These are phyloP conservation scores for Solanum tarijense DNA, from an alignment of 257 asterid species.

Conservation along the genomic window DNA sequence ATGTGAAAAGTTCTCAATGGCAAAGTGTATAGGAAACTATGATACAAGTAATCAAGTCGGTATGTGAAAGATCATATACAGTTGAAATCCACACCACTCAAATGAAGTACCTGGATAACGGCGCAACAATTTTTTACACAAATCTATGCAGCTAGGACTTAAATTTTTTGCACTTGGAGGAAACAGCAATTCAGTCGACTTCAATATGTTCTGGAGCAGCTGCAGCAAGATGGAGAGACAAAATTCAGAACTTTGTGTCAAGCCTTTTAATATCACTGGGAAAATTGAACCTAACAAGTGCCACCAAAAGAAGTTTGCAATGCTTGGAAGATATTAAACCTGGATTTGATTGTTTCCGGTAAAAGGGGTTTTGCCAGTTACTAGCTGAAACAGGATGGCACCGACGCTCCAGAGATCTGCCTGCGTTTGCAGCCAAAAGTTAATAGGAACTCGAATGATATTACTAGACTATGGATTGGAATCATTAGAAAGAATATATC, in stretches of 20 bases:
- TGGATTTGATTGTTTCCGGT: slow-evolving; percentile 65
- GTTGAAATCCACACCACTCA: background rate
- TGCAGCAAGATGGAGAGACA: slow-evolving; percentile 22
- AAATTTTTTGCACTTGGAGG: slow-evolving; percentile 59
- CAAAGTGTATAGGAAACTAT: background rate
- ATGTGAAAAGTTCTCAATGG: background rate
- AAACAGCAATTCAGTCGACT: slow-evolving; percentile 62
- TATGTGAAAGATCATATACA: background rate
- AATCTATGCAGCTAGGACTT: slow-evolving; percentile 53
- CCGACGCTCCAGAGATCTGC: slow-evolving; percentile 99
- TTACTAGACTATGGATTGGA: background rate
- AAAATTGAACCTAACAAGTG: background rate
- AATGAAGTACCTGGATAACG: slow-evolving; percentile 58
- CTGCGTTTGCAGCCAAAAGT: slow-evolving; percentile 36
- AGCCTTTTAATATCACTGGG: background rate
- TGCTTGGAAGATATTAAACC: slow-evolving; percentile 22
- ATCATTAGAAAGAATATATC: slow-evolving; percentile 12
- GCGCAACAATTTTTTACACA: slow-evolving; percentile 69
- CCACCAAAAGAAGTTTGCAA: background rate
- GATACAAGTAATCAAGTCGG: background rate
- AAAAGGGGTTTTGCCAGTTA: slow-evolving; percentile 76
- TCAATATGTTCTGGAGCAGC: slow-evolving; percentile 83
- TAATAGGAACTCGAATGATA: slow-evolving; percentile 8
- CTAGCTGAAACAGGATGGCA: slow-evolving; percentile 78
- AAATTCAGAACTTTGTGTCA: slow-evolving; percentile 2